A percentile compares a stretch with the other conserved stretches of the same genome.
Evolutionary conservation across 2,329 filamentous ascomycete genomes (phyloP).

Genomic region (Fusarium camptoceras): DNA sequence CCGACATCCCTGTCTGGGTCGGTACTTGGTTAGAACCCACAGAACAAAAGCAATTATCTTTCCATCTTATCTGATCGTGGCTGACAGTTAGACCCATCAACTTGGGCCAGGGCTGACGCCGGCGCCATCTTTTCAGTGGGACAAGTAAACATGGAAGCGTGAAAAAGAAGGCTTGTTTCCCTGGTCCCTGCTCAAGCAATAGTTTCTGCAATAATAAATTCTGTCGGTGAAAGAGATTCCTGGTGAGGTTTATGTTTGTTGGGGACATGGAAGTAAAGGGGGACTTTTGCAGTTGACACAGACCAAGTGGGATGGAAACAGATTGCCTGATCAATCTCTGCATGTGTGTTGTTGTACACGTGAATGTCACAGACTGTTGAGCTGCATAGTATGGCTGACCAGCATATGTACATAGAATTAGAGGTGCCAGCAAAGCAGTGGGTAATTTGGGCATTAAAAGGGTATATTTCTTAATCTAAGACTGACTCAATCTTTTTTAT

Average conservation of each 20-base stretch:
- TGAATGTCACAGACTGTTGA: slow-evolving; percentile 1
- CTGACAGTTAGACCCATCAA: slow-evolving; percentile 29
- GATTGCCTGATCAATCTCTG: slow-evolving; percentile 21
- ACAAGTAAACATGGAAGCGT: slow-evolving; percentile 3
- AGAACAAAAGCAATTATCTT: slow-evolving; percentile 34
- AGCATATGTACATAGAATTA: slow-evolving; percentile 17
- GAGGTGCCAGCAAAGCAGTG: slow-evolving; percentile 16
- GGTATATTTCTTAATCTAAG: neutral
- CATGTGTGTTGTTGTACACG: slow-evolving; percentile 1
- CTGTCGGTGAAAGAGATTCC: slow-evolving; percentile 39
- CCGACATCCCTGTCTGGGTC: slow-evolving; percentile 12
- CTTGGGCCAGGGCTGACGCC: slow-evolving; percentile 32
- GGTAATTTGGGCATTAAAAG: neutral
- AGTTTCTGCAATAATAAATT: neutral
- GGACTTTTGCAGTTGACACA: slow-evolving; percentile 16
- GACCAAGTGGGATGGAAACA: slow-evolving; percentile 10
- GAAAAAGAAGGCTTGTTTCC: slow-evolving; percentile 23
- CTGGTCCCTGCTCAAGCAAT: slow-evolving; percentile 9
- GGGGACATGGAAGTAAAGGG: slow-evolving; percentile 20
- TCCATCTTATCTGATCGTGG: slow-evolving; percentile 49
- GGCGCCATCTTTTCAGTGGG: slow-evolving; percentile 8
- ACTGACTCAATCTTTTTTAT: neutral
- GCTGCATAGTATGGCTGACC: slow-evolving; percentile 1
- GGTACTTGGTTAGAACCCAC: slow-evolving; percentile 36
- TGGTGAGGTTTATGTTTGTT: slow-evolving; percentile 4